A percentile compares a stretch with the other conserved stretches of the same genome.
Evolutionary conservation across 106 monocot genomes (phyloP).

Genomic region (Platanthera guangdongensis): DNA sequence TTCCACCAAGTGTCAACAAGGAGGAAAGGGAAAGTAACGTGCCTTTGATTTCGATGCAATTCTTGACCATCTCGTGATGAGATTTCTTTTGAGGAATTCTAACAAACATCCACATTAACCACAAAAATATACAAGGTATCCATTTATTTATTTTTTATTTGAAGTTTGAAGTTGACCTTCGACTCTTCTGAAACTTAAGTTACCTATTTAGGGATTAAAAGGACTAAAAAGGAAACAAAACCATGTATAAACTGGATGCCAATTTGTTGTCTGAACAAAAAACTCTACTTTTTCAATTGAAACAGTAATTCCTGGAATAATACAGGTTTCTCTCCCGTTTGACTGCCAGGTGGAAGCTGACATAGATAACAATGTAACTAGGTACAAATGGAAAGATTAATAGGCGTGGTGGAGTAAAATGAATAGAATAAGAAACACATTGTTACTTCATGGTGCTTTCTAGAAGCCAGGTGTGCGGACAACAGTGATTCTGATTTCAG

Average conservation of each 20-base stretch:
- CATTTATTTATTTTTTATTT: not conserved
- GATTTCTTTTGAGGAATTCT: too few species aligned
- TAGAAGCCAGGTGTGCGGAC: slow-evolving; percentile 86
- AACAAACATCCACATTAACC: not conserved
- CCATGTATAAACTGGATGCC: not conserved
- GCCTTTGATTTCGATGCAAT: too few species aligned
- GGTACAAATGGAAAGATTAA: not conserved
- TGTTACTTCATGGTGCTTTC: slow-evolving; percentile 85
- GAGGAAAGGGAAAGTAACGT: too few species aligned
- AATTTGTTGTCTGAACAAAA: not conserved
- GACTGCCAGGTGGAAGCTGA: not conserved
- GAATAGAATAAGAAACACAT: not conserved
- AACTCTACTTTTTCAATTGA: not conserved
- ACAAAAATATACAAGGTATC: not conserved
- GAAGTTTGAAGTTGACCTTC: not conserved
- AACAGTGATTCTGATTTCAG: slow-evolving; percentile 84
- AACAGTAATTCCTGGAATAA: not conserved
- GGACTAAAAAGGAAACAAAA: not conserved
- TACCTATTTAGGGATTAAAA: not conserved
- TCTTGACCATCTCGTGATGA: too few species aligned
- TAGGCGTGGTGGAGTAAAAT: not conserved
- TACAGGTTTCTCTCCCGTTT: not conserved
- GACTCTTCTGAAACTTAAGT: not conserved
- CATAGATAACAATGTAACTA: not conserved
- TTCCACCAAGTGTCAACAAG: too few species aligned